Conservation (phyloP, 2,329 filamentous ascomycete species). For the Diaporthe capsici region DNA sequence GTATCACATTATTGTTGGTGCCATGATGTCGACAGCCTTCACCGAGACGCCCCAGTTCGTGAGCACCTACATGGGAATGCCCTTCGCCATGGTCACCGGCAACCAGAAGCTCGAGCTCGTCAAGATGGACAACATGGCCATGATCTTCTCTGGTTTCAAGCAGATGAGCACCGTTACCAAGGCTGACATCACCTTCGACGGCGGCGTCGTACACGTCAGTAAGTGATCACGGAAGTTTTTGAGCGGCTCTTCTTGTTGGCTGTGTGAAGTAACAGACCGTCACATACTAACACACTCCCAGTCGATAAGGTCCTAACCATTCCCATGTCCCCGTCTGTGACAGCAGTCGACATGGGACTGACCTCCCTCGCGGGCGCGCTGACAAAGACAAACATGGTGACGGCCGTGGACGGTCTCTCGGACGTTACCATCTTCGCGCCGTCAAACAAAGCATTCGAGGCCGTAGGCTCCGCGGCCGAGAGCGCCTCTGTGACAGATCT, state of each 20-base stretch:
- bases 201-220: constrained; percentile 54
- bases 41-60: constrained; percentile 51
- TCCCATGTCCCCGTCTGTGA: constrained; percentile 51
- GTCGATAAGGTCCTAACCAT: constrained; percentile 56
- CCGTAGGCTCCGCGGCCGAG: constrained; percentile 51
- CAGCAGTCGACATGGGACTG: constrained; percentile 51
- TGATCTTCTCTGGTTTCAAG: constrained; percentile 38
- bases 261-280: background rate
- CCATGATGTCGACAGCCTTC: constrained; percentile 41
- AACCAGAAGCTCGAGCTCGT: constrained; percentile 48
- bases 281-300: background rate
- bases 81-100: constrained; percentile 47
- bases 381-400: constrained; percentile 46
- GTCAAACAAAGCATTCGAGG: constrained; percentile 49
- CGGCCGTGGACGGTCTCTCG: constrained; percentile 43
- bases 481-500: constrained; percentile 48
- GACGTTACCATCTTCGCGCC: constrained; percentile 51
- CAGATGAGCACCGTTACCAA: constrained; percentile 49
- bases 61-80: constrained; percentile 51
- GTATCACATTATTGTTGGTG: constrained; percentile 48
- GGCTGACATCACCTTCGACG: constrained; percentile 50
- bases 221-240: background rate
- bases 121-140: constrained; percentile 25
- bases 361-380: constrained; percentile 54
- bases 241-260: no score